Evolutionary conservation across 805 yeast genomes (phyloP).

Genomic region (Metschnikowia dekortorum): DNA sequence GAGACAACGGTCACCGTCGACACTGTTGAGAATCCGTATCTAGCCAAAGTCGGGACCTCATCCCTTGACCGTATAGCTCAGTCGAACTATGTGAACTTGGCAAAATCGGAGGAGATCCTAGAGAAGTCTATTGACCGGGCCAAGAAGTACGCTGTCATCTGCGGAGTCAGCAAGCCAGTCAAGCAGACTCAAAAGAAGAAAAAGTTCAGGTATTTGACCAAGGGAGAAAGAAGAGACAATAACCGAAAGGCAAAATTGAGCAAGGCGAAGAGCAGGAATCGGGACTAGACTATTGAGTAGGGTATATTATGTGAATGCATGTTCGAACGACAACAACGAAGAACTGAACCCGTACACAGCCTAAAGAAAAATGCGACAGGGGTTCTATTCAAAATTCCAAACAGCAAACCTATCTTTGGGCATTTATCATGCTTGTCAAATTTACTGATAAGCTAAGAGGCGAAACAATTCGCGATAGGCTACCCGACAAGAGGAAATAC

Average conservation of each 20-base stretch:
- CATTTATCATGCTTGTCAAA: no score
- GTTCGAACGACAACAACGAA: background rate
- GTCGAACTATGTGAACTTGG: constrained; percentile 67
- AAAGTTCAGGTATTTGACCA: constrained; percentile 85
- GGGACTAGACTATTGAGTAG: constrained; percentile 8
- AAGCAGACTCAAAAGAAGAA: constrained; percentile 54
- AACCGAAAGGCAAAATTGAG: constrained; percentile 32
- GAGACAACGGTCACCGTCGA: constrained; percentile 55
- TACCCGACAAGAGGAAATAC: no score
- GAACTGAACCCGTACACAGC: no score
- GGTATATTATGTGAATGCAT: background rate
- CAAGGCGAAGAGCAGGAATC: constrained; percentile 18
- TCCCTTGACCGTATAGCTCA: constrained; percentile 46
- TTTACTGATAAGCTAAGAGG: no score
- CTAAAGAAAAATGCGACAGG: background rate
- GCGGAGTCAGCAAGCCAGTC: constrained; percentile 45
- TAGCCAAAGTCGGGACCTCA: constrained; percentile 28
- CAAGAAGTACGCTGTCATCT: constrained; percentile 70
- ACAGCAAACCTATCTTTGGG: no score
- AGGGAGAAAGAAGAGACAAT: constrained; percentile 63
- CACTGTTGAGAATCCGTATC: constrained; percentile 44
- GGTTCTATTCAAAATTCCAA: no score
- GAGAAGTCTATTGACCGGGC: constrained; percentile 76
- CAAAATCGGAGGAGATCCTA: constrained; percentile 62
- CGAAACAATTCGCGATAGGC: no score